Conservation (phyloP, 352 stramenopile species). For the Globisporangium acanthophoron region DNA sequence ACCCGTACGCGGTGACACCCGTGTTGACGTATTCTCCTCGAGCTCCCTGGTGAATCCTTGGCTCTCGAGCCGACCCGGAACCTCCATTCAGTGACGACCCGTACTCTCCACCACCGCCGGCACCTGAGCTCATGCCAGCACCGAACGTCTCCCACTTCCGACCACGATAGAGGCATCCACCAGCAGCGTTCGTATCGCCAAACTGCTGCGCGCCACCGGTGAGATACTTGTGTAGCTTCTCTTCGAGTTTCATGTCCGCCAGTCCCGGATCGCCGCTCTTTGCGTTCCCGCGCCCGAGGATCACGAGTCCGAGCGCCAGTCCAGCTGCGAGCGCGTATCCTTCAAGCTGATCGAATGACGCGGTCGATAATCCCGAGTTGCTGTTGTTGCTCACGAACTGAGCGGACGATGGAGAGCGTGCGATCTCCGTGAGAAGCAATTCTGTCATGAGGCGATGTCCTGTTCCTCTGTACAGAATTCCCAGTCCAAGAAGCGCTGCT, state of each 20-base stretch:
- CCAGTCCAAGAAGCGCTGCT: constrained; percentile 93
- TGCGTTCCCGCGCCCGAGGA: constrained; percentile 76
- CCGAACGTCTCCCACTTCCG: constrained; percentile 60
- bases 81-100: constrained; percentile 12
- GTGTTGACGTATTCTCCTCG: constrained; percentile 91
- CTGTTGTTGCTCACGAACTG: constrained; percentile 53
- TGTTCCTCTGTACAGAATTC: constrained; percentile 94
- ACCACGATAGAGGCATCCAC: constrained; percentile 66
- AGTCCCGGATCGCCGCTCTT: constrained; percentile 84
- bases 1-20: constrained; percentile 92
- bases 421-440: constrained; percentile 96
- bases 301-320: constrained; percentile 94
- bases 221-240: constrained; percentile 95
- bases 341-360: constrained; percentile 89
- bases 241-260: constrained; percentile 95
- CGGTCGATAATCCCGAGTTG: constrained; percentile 37
- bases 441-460: constrained; percentile 97
- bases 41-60: constrained; percentile 11
- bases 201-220: constrained; percentile 69
- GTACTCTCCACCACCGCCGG: constrained; percentile 16
- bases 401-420: constrained; percentile 67
- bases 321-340: constrained; percentile 90
- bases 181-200: constrained; percentile 33
- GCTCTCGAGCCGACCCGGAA: constrained; percentile 67
- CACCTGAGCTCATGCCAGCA: not conserved